Evolutionary conservation across 75 land plant species (phyloP), one percentile per base, ranked within the genome.

Genomic region (Gnetum montanum): DNA sequence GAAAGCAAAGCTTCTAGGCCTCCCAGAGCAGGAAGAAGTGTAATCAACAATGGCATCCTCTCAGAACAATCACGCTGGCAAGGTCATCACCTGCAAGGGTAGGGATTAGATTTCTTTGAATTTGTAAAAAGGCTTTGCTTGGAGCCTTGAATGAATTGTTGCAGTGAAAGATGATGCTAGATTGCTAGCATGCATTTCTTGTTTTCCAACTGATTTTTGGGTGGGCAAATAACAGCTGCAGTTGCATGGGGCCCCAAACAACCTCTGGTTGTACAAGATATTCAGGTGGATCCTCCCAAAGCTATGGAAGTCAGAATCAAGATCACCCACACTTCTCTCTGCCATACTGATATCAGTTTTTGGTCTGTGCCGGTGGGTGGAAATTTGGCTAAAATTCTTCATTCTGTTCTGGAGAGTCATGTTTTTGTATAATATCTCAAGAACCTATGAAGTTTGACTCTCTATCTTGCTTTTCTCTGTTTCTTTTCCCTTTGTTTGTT

Each of bases 221-320:
- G 47, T 10, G 23, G 12, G 4, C 16, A 26, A 11, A 22, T 16
- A 27, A 28, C 38, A 89, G 95, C 90, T 58, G 90, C 83, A 2
- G 81, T 89, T 3, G 69, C 55, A 24, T 71, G 78, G 73, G 78
- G 69, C 11, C 71, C 86, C 6, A 76, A 64, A 37, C 69, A 86
- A 43, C 70, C 85, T 6, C 61, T 84, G 19, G 59, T 60, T 26
- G 46, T 88, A 0, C 68, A 84, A 38, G 74, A 82, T 30, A 56
- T 89, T 7, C 63, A 60, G 56, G 90, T 85, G 4, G 79, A 72
- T 8, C 95, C 95, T 0, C 95, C 95, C 2, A 68, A 85, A 55
- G 63, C 59, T 20, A 64, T 72, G 68, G 95, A 89, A 45, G 90
- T 89, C 28, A 77, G 95, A 20, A 44, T 89, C 45, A 73, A 67